Evolutionary conservation across 495 filamentous ascomycete genomes (phyloP).

Genomic region (Penicillium macrosclerotiorum): DNA sequence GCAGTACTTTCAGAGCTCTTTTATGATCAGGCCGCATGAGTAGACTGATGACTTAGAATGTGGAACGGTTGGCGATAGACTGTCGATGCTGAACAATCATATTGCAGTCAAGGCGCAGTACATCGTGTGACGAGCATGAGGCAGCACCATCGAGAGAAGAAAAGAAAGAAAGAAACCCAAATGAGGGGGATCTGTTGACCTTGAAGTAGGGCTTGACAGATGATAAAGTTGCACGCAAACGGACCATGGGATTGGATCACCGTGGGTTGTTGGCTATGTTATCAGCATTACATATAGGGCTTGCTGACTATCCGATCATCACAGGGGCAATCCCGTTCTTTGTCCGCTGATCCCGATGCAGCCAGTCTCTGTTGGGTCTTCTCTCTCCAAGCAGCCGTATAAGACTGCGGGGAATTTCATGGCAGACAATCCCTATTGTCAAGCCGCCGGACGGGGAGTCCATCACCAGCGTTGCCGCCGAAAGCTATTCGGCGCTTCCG

Average conservation of each 20-base stretch:
- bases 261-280: conserved; percentile 19
- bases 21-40: conserved; percentile 15
- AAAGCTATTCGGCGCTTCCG: conserved; percentile 21
- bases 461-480: conserved; percentile 13
- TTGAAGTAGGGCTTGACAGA: conserved; percentile 23
- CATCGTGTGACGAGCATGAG: conserved; percentile 21
- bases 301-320: conserved; percentile 9
- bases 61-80: conserved; percentile 1
- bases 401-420: background rate
- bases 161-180: background rate
- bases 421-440: conserved; percentile 14
- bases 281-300: conserved; percentile 39
- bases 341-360: conserved; percentile 28
- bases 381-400: background rate
- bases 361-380: too few species aligned
- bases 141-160: conserved; percentile 10
- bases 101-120: conserved; percentile 9
- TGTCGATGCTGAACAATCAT: conserved; percentile 16
- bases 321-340: conserved; percentile 12
- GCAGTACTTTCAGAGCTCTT: conserved; percentile 7
- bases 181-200: conserved; percentile 32
- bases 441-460: conserved; percentile 1
- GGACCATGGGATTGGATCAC: conserved; percentile 42
- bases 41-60: conserved; percentile 3
- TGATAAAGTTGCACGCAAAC: conserved; percentile 37